These are phyloP conservation scores for Zasmidium cellare DNA, from an alignment of 2,329 filamentous ascomycete species.

Conservation along the genomic window DNA sequence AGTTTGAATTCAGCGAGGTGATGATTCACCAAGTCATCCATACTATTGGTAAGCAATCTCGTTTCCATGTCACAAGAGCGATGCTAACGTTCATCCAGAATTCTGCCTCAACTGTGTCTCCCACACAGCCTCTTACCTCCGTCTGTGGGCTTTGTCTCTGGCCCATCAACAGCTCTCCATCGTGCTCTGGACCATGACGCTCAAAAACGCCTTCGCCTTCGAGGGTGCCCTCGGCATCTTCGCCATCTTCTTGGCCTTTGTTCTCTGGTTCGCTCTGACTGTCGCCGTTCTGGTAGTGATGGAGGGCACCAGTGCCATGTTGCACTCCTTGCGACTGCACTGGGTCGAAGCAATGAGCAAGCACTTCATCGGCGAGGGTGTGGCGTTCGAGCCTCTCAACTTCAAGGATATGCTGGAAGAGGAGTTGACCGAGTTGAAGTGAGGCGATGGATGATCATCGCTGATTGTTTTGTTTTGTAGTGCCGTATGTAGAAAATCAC, in stretches of 20 bases:
- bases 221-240: conserved; percentile 66
- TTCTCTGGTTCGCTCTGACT: conserved; percentile 85
- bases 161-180: conserved; percentile 97
- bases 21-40: conserved; percentile 99
- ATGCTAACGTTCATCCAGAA: conserved; percentile 55
- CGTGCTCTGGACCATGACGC: conserved; percentile 95
- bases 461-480: conserved; percentile 1
- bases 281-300: conserved; percentile 83
- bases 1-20: conserved; percentile 94
- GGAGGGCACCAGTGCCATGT: conserved; percentile 95
- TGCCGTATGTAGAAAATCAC: not conserved
- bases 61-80: not conserved
- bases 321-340: conserved; percentile 85
- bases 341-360: conserved; percentile 99
- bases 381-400: conserved; percentile 82
- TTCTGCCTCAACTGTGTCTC: conserved; percentile 99
- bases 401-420: conserved; percentile 84
- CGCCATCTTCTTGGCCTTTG: conserved; percentile 79
- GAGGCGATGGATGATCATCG: conserved; percentile 4
- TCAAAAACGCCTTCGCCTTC: conserved; percentile 71
- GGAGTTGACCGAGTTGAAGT: conserved; percentile 52
- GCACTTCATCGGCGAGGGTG: conserved; percentile 86
- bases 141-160: conserved; percentile 95
- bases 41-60: conserved; percentile 75
- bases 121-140: conserved; percentile 96